Percentiles rank a stretch among this genome's conserved stretches.
phyloP scores from a whole-genome alignment of 1,284 basidiomycete species.

The Pascua sp. region DNA sequence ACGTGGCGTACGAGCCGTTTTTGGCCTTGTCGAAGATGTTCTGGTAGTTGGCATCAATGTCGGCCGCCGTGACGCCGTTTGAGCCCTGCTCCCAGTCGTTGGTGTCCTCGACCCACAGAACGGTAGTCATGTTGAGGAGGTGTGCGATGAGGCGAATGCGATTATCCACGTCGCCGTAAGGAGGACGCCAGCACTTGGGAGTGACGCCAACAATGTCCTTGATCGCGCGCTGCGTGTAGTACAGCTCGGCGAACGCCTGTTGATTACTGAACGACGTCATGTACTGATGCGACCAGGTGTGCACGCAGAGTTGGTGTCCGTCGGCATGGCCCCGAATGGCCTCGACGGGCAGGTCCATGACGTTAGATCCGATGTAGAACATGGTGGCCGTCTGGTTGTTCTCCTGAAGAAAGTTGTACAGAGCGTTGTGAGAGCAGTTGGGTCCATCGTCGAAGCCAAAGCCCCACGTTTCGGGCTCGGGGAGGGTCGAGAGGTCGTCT shows the following conservation, averaged over 20 bases:
- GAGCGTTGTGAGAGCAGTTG: conserved; percentile 54
- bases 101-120: conserved; percentile 55
- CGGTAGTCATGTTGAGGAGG: conserved; percentile 52
- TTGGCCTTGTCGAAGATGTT: conserved; percentile 44
- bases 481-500: conserved; percentile 47
- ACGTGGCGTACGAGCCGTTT: conserved; percentile 43
- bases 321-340: conserved; percentile 52
- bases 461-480: conserved; percentile 56
- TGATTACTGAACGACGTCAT: conserved; percentile 55
- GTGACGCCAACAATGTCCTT: conserved; percentile 55
- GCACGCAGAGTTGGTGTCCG: conserved; percentile 51
- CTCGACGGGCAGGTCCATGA: conserved; percentile 56
- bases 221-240: conserved; percentile 55
- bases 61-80: conserved; percentile 36
- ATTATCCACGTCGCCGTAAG: conserved; percentile 56
- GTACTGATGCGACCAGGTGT: conserved; percentile 54
- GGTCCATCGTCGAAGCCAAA: conserved; percentile 55
- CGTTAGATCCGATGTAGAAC: conserved; percentile 54
- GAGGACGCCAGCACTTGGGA: conserved; percentile 52
- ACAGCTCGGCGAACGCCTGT: conserved; percentile 57
- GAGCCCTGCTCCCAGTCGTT: conserved; percentile 50
- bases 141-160: conserved; percentile 55
- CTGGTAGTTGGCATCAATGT: conserved; percentile 52
- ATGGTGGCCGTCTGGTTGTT: conserved; percentile 55
- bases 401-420: conserved; percentile 53